Evolutionary conservation across 2,329 filamentous ascomycete species (phyloP).

Genomic region (Ceratocystis huliohia): DNA sequence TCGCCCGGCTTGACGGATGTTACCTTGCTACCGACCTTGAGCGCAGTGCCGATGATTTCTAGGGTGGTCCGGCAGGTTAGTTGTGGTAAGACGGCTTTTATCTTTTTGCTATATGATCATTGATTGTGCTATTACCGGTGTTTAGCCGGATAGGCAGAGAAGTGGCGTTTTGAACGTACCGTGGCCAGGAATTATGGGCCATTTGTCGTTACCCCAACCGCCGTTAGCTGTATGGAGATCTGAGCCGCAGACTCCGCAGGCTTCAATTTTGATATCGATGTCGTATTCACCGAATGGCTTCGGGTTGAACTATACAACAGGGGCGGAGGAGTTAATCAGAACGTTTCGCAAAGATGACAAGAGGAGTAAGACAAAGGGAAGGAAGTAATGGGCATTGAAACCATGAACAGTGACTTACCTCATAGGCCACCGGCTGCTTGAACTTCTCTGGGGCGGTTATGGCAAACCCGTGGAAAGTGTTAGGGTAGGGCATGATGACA

Average conservation of each 20-base stretch:
- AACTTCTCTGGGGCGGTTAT: slow-evolving; percentile 36
- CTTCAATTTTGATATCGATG: slow-evolving; percentile 69
- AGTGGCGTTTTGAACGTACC: slow-evolving; percentile 22
- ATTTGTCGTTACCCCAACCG: slow-evolving; percentile 47
- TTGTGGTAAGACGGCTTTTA: neutral
- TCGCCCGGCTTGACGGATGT: slow-evolving; percentile 46
- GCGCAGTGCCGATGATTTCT: slow-evolving; percentile 52
- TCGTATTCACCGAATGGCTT: slow-evolving; percentile 75
- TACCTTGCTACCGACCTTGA: slow-evolving; percentile 53
- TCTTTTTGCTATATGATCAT: too few relatives aligned
- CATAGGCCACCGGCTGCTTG: slow-evolving; percentile 9
- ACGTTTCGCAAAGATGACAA: too few relatives aligned
- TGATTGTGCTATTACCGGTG: neutral
- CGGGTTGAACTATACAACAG: slow-evolving; percentile 49
- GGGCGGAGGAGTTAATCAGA: neutral
- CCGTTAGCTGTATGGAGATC: slow-evolving; percentile 55
- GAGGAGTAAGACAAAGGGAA: neutral
- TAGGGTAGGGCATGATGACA: slow-evolving; percentile 39
- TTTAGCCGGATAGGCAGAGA: neutral
- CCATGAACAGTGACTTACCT: slow-evolving; percentile 3
- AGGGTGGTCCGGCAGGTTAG: neutral
- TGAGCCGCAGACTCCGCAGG: slow-evolving; percentile 57
- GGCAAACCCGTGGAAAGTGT: slow-evolving; percentile 50
- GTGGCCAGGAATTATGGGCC: slow-evolving; percentile 50
- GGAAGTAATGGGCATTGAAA: neutral